Conservation (phyloP, 257 asterid species). For the Scutellaria minor region DNA sequence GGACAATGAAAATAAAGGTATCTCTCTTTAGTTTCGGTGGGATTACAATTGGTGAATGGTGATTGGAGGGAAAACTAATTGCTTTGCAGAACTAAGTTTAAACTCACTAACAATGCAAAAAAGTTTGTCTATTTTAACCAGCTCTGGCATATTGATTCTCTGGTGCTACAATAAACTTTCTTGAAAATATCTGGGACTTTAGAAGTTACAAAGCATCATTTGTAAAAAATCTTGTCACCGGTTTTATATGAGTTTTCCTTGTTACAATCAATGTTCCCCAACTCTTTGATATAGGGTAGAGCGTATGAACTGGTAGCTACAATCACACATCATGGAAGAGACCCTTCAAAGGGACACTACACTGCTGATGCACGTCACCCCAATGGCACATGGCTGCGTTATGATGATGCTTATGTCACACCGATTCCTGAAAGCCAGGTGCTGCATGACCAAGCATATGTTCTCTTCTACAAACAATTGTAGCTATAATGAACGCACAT, state of each 20-base stretch:
- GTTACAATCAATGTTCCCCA: not conserved
- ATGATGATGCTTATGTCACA: constrained; percentile 70
- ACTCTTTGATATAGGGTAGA: constrained; percentile 47
- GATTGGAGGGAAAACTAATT: not conserved
- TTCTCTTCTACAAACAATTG: constrained; percentile 72
- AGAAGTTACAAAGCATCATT: not conserved
- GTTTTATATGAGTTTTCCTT: not conserved
- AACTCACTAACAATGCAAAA: not conserved
- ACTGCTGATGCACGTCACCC: constrained; percentile 86
- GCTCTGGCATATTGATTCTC: constrained; percentile 9
- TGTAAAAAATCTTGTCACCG: not conserved
- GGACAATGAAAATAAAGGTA: not conserved
- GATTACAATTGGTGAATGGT: not conserved
- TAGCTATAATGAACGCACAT: constrained; percentile 45
- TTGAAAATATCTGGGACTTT: constrained; percentile 3
- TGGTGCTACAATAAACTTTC: constrained; percentile 4
- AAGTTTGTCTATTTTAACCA: not conserved
- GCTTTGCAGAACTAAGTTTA: constrained; percentile 4
- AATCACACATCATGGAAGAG: constrained; percentile 81
- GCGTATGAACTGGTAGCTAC: constrained; percentile 78
- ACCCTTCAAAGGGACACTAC: constrained; percentile 80
- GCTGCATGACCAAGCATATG: constrained; percentile 75
- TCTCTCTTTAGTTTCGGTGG: not conserved
- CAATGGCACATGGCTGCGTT: constrained; percentile 78
- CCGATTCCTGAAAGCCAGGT: constrained; percentile 61